Percentiles rank a stretch among this genome's conserved stretches.
phyloP scores from a whole-genome alignment of 2,329 filamentous ascomycete species.

The Thelonectria blattea region DNA sequence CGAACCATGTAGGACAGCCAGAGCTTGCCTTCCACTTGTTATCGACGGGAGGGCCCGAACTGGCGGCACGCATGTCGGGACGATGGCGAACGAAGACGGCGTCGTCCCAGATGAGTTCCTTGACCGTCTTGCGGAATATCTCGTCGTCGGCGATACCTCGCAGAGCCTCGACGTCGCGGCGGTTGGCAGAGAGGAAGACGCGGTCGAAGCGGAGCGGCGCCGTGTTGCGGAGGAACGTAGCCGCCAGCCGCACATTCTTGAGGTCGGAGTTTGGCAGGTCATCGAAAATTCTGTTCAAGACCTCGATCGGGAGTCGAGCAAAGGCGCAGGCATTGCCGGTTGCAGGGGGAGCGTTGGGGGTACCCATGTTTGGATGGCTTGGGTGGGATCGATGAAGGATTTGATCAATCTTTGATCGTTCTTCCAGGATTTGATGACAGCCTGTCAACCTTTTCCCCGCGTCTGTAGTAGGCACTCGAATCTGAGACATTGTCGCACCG shows the following conservation, averaged over 20 bases:
- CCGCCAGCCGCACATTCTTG: neutral
- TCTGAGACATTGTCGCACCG: too few relatives aligned
- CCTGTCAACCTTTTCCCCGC: too few relatives aligned
- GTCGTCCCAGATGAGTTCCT: conserved; percentile 2
- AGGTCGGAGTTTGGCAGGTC: neutral
- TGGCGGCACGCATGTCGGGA: neutral
- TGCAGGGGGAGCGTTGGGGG: too few relatives aligned
- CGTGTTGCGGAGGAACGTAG: neutral
- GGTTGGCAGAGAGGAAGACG: conserved; percentile 50
- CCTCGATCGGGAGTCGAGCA: neutral
- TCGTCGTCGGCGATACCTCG: conserved; percentile 45
- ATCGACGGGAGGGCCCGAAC: neutral
- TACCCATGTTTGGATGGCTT: too few relatives aligned
- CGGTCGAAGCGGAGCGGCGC: conserved; percentile 22
- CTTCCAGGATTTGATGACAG: too few relatives aligned
- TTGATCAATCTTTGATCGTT: too few relatives aligned
- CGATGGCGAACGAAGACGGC: neutral
- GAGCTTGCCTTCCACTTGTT: neutral
- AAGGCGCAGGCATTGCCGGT: neutral
- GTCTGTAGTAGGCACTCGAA: too few relatives aligned
- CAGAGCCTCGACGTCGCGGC: conserved; percentile 45
- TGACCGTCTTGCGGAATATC: conserved; percentile 39
- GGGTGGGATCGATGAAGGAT: too few relatives aligned
- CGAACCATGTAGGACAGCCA: neutral
- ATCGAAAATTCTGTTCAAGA: neutral